Base-by-base conservation (phyloP, 164 flowering plant species). In the Brasenia schreberi region DNA sequence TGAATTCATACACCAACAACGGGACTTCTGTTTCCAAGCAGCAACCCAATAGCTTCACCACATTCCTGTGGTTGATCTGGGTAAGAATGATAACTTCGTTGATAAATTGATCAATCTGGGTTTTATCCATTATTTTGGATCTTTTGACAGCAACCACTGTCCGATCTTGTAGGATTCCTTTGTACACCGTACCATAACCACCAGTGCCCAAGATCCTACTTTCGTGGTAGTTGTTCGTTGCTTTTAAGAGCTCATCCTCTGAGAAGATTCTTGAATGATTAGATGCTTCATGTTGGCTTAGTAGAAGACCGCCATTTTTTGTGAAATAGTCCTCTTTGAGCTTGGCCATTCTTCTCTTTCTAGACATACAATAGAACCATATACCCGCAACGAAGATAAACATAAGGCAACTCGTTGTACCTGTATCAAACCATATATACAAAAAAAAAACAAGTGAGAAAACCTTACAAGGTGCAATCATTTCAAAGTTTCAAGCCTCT, bases 291-390 rank as follows among this genome's bases (percentile, higher is more conserved):
- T 75, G 73, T n/a, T 75, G 79, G 19, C 74, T 70, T 39, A 84
- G 60, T 53, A 78, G 16, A 3, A 77, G 19, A 4, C 88, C 85
- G 2, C 84, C 88, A 68, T 84, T 84, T 64, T 74, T 75, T 9
- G 60, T 59, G 56, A 84, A 82, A 64, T 63, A 81, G 43, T 76
- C 71, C 71, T 77, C 73, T 66, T 75, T 77, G 5, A 78, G 81
- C 63, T 71, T 74, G 58, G 73, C 67, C 1, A 72, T 67, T 61
- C 70, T 78, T 58, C 80, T 63, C 59, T 66, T 78, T 67, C 73
- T 74, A 10, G 67, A 59, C 9, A 45, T 69, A 33, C 43, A 75
- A 61, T 69, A 82, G 18, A 78, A 42, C 73, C 78, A 71, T 59
- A 74, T 12, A 14, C 74, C 66, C 19, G 27, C 27, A 23, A 23